Evolutionary conservation across 2,329 filamentous ascomycete species (phyloP), one percentile per base, ranked within the genome.

Genomic region (Ilyonectria destructans): DNA sequence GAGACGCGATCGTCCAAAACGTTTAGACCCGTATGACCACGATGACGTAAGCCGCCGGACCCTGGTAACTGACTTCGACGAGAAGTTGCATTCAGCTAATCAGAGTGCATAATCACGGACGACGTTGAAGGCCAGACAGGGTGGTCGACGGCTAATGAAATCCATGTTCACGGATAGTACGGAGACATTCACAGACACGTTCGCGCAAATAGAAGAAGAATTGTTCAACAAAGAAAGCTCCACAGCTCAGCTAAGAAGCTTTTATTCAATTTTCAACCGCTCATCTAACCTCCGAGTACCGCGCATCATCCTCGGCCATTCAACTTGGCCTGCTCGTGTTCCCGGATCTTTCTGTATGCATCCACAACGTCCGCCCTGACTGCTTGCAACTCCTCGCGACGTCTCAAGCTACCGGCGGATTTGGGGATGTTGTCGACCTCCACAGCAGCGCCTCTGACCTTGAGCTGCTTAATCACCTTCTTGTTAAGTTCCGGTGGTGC

Each of bases 401-500:
- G 78, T 61, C 78, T 76, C 59, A 83, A 71, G 68, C 81, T 83
- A 40, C 81, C 81, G 8, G 81, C 80, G 17, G 81, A 70, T 66
- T 82, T 83, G 46, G 81, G 81, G 15, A 82, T 73, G 45, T 78
- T 80, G 5, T 69, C 78, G 12, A 83, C 81, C 33, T 82, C 75
- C 15, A 81, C 81, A 0, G 73, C 69, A 12, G 80, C 80, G 12
- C 76, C 79, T n/a, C 70, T 74, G 15, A 82, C 71, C 54, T 77
- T 78, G 21, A 84, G 75, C 58, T 79, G 79, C 33, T 77, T 77
- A 7, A 78, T 71, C 52, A 74, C 69, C 58, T 77, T 77, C 69
- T 87, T 90, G 72, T 89, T 87, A 62, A 97, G 86, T 70, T 89
- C 88, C 0, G 95, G 95, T 33, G 95, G 95, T 43, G 93, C 95